These are phyloP conservation scores for Flaveria brownii DNA, from an alignment of 129 eudicot genomes.

Conservation along the genomic window DNA sequence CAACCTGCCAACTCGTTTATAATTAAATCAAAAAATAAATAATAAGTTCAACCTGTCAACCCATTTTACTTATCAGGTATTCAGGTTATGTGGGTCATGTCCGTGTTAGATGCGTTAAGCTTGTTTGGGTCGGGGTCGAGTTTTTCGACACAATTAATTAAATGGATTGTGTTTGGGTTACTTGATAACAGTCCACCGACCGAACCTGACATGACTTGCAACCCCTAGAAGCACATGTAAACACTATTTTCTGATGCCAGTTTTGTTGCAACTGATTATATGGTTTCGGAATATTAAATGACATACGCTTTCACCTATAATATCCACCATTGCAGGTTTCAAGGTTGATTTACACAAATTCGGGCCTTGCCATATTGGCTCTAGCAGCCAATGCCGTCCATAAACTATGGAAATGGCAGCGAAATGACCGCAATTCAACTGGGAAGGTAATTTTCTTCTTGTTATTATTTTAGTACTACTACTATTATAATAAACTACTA, in stretches of 20 bases:
- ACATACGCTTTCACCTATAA: not conserved
- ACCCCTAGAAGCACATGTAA: too few species aligned
- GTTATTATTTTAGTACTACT: not conserved
- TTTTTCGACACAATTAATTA: not conserved
- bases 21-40: too few species aligned
- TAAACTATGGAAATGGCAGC: constrained; percentile 84
- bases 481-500: not conserved
- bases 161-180: not conserved
- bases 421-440: constrained; percentile 56
- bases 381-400: constrained; percentile 81
- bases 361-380: constrained; percentile 77
- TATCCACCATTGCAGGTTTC: constrained; percentile 47
- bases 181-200: too few species aligned
- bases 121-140: too few species aligned
- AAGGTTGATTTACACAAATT: constrained; percentile 75
- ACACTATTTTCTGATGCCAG: not conserved
- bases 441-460: constrained; percentile 51
- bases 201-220: too few species aligned
- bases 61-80: too few species aligned
- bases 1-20: not conserved
- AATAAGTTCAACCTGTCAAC: too few species aligned
- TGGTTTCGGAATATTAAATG: not conserved
- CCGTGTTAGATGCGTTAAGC: too few species aligned
- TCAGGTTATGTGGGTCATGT: too few species aligned
- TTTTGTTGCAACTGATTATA: not conserved